Conservation (phyloP, 495 filamentous ascomycete genomes). For the Daldinia loculata region DNA sequence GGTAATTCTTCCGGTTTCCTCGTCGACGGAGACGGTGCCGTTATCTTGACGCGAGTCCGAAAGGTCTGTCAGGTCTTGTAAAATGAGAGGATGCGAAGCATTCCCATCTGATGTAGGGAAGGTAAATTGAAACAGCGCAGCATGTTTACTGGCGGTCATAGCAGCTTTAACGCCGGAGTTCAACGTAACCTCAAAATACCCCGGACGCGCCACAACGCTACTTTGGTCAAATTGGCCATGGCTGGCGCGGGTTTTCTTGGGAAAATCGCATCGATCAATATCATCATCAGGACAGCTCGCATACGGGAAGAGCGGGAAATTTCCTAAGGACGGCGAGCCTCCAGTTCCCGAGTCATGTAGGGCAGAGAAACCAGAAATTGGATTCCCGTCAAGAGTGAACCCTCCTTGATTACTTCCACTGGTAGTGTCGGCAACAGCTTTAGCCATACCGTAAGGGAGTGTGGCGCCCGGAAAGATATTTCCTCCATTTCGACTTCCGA, state of each 20-base stretch:
- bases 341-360: constrained; percentile 81
- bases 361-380: constrained; percentile 71
- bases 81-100: constrained; percentile 65
- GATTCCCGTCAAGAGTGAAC: constrained; percentile 69
- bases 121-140: constrained; percentile 74
- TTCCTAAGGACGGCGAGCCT: constrained; percentile 72
- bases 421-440: constrained; percentile 76
- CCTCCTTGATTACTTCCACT: constrained; percentile 74
- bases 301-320: constrained; percentile 78
- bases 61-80: constrained; percentile 73
- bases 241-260: constrained; percentile 52
- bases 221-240: constrained; percentile 55
- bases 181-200: constrained; percentile 71
- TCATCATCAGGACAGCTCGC: constrained; percentile 70
- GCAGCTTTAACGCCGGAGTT: constrained; percentile 67
- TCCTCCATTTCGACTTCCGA: constrained; percentile 68
- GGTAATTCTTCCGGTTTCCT: constrained; percentile 66
- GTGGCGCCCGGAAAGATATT: constrained; percentile 82
- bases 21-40: constrained; percentile 64
- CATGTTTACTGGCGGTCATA: constrained; percentile 73
- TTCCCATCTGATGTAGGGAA: constrained; percentile 60
- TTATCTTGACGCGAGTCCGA: constrained; percentile 69
- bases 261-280: constrained; percentile 69
- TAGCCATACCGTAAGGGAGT: constrained; percentile 79
- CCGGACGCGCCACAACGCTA: constrained; percentile 67